Percentiles rank a stretch among this genome's conserved stretches.
These are phyloP conservation scores for Melastoma candidum DNA, from an alignment of 441 rosid species.

Conservation along the genomic window DNA sequence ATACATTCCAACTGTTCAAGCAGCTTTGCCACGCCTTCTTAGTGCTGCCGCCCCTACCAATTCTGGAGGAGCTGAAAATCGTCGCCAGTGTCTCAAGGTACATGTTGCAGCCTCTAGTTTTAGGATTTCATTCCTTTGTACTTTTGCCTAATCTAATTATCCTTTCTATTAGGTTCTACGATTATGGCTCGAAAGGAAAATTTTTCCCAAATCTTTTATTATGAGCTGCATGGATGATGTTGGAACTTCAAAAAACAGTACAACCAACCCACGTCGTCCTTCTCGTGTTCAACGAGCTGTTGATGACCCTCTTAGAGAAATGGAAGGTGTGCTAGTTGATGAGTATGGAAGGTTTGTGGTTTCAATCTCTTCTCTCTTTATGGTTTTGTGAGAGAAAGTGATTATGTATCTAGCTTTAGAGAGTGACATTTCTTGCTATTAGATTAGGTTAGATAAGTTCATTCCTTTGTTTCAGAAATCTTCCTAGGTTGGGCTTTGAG, in stretches of 20 bases:
- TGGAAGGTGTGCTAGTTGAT: slow-evolving; percentile 98
- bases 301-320: slow-evolving; percentile 92
- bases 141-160: not conserved
- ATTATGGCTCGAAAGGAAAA: slow-evolving; percentile 90
- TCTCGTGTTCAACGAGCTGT: slow-evolving; percentile 88
- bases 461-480: too few species aligned
- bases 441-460: not conserved
- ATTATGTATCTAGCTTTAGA: not conserved
- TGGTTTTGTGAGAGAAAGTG: not conserved
- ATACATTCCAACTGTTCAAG: slow-evolving; percentile 80
- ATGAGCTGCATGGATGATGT: slow-evolving; percentile 22
- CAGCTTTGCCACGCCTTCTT: slow-evolving; percentile 87
- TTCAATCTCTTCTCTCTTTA: slow-evolving; percentile 1
- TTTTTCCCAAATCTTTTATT: slow-evolving; percentile 69
- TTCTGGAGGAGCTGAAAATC: slow-evolving; percentile 84
- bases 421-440: not conserved
- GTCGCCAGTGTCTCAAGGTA: slow-evolving; percentile 93
- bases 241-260: slow-evolving; percentile 50
- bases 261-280: slow-evolving; percentile 59
- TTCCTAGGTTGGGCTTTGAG: too few species aligned
- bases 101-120: not conserved
- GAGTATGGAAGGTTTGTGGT: slow-evolving; percentile 86
- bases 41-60: slow-evolving; percentile 83
- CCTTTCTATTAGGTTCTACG: slow-evolving; percentile 53
- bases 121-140: not conserved